phyloP scores from a whole-genome alignment of 345 rosid species.

The Eucalyptus lansdowneana region DNA sequence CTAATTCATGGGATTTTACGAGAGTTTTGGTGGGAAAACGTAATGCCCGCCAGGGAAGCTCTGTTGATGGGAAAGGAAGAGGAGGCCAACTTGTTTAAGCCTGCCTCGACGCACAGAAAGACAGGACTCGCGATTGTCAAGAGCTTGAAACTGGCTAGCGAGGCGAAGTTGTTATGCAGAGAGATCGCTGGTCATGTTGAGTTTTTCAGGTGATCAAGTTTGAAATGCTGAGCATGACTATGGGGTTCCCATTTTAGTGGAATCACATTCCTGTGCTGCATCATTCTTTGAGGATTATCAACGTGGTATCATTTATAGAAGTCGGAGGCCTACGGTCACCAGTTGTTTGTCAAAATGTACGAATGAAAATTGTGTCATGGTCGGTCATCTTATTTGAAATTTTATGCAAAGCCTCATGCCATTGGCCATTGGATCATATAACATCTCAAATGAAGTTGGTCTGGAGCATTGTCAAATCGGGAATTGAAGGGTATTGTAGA shows the following conservation, averaged over 20 bases:
- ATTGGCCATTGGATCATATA: neutral
- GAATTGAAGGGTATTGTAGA: neutral
- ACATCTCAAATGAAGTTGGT: neutral
- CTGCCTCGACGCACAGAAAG: conserved; percentile 50
- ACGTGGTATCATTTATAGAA: neutral
- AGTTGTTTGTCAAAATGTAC: neutral
- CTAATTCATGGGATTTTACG: conserved; percentile 47
- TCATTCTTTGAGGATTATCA: neutral
- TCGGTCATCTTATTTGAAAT: neutral
- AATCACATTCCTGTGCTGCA: neutral
- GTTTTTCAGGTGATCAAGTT: conserved; percentile 34
- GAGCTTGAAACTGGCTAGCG: conserved; percentile 58
- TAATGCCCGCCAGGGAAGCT: conserved; percentile 73
- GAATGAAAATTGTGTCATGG: neutral
- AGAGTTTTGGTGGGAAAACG: conserved; percentile 93
- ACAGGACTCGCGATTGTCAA: conserved; percentile 55
- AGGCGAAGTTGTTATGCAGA: conserved; percentile 53
- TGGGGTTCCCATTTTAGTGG: neutral
- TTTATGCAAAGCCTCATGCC: neutral
- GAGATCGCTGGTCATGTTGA: conserved; percentile 85
- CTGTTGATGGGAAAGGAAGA: conserved; percentile 36
- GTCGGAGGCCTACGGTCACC: neutral
- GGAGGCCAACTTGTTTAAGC: conserved; percentile 39
- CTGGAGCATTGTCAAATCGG: neutral
- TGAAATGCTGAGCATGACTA: neutral